Evolutionary conservation across 805 yeast genomes (phyloP).

Genomic region (Clavispora santaluciae): DNA sequence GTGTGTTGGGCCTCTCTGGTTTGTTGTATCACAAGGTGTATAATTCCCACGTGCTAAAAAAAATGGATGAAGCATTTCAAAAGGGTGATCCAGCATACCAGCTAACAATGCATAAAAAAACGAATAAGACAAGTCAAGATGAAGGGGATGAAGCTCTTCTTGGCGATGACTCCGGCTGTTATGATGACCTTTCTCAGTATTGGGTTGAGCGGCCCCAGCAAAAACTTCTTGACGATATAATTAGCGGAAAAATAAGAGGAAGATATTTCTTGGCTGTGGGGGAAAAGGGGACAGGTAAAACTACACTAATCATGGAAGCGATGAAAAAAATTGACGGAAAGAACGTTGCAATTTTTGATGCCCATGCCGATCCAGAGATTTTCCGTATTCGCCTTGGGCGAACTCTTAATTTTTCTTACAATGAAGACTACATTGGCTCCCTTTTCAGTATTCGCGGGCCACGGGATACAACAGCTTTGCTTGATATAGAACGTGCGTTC

Average conservation of each 20-base stretch:
- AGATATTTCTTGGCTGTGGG: constrained; percentile 71
- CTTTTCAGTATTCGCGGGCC: constrained; percentile 79
- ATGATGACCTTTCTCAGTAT: constrained; percentile 26
- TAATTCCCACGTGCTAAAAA: constrained; percentile 51
- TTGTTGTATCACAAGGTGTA: constrained; percentile 63
- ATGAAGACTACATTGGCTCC: constrained; percentile 80
- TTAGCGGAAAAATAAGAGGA: constrained; percentile 60
- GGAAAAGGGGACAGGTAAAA: constrained; percentile 84
- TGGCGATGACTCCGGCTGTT: constrained; percentile 7
- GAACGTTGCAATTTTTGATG: constrained; percentile 69
- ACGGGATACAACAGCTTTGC: constrained; percentile 73
- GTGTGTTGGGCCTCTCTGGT: constrained; percentile 69
- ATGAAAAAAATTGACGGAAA: constrained; percentile 58
- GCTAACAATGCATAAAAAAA: constrained; percentile 48
- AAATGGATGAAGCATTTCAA: constrained; percentile 64
- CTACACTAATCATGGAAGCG: constrained; percentile 68
- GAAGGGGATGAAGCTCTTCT: constrained; percentile 12
- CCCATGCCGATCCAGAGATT: constrained; percentile 82
- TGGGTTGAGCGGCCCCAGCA: constrained; percentile 78
- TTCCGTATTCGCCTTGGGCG: constrained; percentile 72
- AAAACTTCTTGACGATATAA: constrained; percentile 54
- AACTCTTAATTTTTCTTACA: constrained; percentile 67
- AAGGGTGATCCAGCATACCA: constrained; percentile 62
- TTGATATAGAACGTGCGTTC: constrained; percentile 81
- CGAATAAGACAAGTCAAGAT: constrained; percentile 21